These are phyloP conservation scores for Candida tammaniensis DNA, from an alignment of 805 yeast species.

Conservation along the genomic window DNA sequence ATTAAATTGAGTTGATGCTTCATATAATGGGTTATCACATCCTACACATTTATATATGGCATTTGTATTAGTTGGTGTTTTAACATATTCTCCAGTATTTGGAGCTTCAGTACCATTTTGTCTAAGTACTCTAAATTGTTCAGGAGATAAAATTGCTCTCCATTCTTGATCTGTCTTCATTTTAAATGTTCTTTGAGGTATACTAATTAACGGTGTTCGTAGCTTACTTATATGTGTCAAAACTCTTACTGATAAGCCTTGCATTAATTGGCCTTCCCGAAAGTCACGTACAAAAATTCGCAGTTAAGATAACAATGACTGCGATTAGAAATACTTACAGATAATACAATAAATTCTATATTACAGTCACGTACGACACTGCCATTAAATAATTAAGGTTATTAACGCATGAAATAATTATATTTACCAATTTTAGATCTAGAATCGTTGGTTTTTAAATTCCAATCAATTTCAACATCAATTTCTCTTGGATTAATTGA, in stretches of 20 bases:
- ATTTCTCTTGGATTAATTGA: slow-evolving; percentile 79
- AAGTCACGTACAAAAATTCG: too few relatives aligned
- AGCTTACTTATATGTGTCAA: too few relatives aligned
- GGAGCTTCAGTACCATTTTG: slow-evolving; percentile 73
- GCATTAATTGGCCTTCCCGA: too few relatives aligned
- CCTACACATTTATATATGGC: slow-evolving; percentile 87
- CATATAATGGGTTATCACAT: slow-evolving; percentile 77
- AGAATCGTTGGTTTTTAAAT: slow-evolving; percentile 40
- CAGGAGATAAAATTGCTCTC: slow-evolving; percentile 73
- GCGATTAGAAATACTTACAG: too few relatives aligned
- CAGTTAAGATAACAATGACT: too few relatives aligned
- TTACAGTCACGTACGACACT: too few relatives aligned
- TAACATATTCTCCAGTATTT: slow-evolving; percentile 56
- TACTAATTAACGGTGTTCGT: too few relatives aligned
- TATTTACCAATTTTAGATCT: slow-evolving; percentile 60
- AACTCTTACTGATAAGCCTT: too few relatives aligned
- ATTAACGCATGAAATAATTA: slow-evolving; percentile 69
- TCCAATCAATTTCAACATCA: slow-evolving; percentile 73
- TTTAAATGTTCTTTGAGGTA: too few relatives aligned
- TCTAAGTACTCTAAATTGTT: slow-evolving; percentile 75
- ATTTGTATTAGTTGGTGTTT: slow-evolving; percentile 44
- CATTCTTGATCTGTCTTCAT: slow-evolving; percentile 59
- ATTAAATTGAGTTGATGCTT: slow-evolving; percentile 76
- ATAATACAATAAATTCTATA: too few relatives aligned
- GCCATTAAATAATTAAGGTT: too few relatives aligned